Evolutionary conservation across 257 asterid genomes (phyloP).

Genomic region (Capsicum baccatum): DNA sequence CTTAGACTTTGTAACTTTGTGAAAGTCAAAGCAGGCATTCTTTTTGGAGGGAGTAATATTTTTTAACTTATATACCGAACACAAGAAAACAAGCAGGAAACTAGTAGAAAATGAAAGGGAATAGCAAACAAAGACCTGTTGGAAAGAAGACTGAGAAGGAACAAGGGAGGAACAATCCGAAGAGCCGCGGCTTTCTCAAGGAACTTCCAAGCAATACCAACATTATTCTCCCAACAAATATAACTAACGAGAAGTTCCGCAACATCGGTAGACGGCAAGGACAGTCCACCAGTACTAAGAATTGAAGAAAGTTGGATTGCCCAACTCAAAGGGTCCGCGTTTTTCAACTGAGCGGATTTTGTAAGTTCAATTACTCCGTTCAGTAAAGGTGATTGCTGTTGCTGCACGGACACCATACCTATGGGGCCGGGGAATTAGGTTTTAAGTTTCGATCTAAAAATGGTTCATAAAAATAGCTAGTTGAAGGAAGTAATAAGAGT

Average conservation of each 20-base stretch:
- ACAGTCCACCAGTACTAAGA: slow-evolving; percentile 66
- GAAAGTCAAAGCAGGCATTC: too few relatives aligned
- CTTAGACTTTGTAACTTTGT: too few relatives aligned
- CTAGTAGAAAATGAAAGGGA: not conserved
- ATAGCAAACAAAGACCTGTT: slow-evolving; percentile 47
- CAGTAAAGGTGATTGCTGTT: slow-evolving; percentile 42
- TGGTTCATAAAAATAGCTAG: too few relatives aligned
- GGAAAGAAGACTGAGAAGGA: slow-evolving; percentile 79
- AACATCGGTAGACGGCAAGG: slow-evolving; percentile 77
- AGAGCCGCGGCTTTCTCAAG: slow-evolving; percentile 83
- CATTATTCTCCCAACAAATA: slow-evolving; percentile 84
- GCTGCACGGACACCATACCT: slow-evolving; percentile 39
- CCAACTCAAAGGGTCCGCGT: slow-evolving; percentile 84
- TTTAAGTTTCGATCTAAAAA: too few relatives aligned
- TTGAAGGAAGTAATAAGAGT: too few relatives aligned
- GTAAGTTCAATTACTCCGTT: slow-evolving; percentile 76
- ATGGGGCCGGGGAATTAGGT: not conserved
- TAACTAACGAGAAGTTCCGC: slow-evolving; percentile 79
- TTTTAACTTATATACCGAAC: too few relatives aligned
- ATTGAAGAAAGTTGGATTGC: slow-evolving; percentile 67
- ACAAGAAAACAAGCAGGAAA: too few relatives aligned
- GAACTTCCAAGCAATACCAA: slow-evolving; percentile 82
- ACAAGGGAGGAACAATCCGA: slow-evolving; percentile 78
- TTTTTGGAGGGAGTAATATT: too few relatives aligned
- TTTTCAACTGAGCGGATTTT: slow-evolving; percentile 74